Base-by-base conservation (phyloP, 345 rosid genomes). In the Linum tenue region DNA sequence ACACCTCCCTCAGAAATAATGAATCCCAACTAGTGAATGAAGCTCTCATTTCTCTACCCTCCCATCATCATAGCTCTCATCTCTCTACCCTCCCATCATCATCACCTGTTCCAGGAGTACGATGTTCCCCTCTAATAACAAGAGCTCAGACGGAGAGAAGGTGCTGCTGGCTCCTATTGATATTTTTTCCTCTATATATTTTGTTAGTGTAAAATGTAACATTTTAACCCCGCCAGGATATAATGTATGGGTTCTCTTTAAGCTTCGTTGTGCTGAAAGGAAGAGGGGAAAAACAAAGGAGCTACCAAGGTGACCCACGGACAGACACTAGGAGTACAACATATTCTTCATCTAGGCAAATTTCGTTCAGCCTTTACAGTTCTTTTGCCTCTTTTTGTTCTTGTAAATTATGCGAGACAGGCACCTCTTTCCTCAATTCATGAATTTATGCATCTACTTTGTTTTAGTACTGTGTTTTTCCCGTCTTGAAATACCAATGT, bases 341-440 rank as follows among this genome's bases (percentile, higher is more conserved):
- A 36, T 44, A 53, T 12, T 72, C 65, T 68, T 73, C 69, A 56
- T 69, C 73, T 60, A 37, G 65, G 71, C 62, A 22, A 22, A 39
- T 31, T 39, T 37, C 65, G 56, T 73, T 67, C 66, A 68, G 48
- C 67, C 56, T 56, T 16, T 59, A 37, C 31, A 37, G 60, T 16
- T 12, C 59, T 58, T 67, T 62, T 70, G 55, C 44, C 14, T 22
- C 17, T 71, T 68, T 63, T 65, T n/a, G 62, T 8, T 66, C 50
- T 60, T 80, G 79, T 76, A 75, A 77, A 79, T 78, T 75, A 75
- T 72, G 66, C 67, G 61, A 64, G 69, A 76, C 79, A 57, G 68
- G 40, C 39, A 50, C 53, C 72, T 39, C 60, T 44, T 67, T 22
- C 31, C 31, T 22, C 31, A 55, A 15, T 56, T 56, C 16, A 10